A percentile compares a stretch with the other conserved stretches of the same genome.
Conservation (phyloP, 2,329 filamentous ascomycete genomes). For the Xylariaceae sp. region DNA sequence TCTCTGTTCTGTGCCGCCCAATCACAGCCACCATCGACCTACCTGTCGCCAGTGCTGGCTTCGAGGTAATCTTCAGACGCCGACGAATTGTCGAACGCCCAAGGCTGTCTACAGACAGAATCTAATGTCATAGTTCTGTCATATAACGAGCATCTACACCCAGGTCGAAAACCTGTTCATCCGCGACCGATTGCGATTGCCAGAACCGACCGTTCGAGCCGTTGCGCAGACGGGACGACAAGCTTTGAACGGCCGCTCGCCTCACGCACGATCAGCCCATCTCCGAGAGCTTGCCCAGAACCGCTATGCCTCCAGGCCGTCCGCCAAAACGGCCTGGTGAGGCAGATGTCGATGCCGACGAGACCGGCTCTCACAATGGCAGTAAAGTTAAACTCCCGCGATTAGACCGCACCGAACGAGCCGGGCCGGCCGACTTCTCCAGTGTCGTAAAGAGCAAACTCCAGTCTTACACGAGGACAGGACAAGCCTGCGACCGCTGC, state of each 20-base stretch:
- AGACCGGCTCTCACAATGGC: conserved; percentile 14
- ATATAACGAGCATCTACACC: no score
- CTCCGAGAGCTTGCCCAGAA: conserved; percentile 6
- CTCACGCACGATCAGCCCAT: not conserved
- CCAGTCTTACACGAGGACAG: conserved; percentile 60
- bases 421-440: conserved; percentile 47
- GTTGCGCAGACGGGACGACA: conserved; percentile 3
- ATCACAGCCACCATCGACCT: no score
- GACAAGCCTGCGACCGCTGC: conserved; percentile 85
- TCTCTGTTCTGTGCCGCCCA: no score
- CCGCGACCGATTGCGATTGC: not conserved
- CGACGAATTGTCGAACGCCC: no score
- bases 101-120: no score
- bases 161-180: not conserved
- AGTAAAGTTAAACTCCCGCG: conserved; percentile 46
- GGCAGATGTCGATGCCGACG: conserved; percentile 35
- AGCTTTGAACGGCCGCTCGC: not conserved
- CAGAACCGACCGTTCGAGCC: conserved; percentile 1
- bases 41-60: no score
- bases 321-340: conserved; percentile 43
- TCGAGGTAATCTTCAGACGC: no score
- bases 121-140: no score
- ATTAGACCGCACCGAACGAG: conserved; percentile 39
- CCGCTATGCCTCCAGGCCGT: conserved; percentile 39
- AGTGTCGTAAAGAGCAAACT: conserved; percentile 53